phyloP scores from a whole-genome alignment of 495 filamentous ascomycete genomes.

The Talaromyces stipitatus region DNA sequence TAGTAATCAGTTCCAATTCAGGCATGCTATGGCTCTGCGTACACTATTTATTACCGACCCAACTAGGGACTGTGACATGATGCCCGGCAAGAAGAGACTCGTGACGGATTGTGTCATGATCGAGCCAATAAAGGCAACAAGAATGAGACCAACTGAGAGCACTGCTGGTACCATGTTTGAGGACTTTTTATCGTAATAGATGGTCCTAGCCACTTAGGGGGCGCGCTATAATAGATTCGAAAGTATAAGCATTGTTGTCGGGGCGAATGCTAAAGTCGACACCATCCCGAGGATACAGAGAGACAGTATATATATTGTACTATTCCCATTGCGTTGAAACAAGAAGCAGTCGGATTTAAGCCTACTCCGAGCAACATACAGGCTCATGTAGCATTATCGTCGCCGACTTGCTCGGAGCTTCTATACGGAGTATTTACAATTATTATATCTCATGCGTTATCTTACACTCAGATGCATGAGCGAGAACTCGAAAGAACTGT shows the following conservation, averaged over 20 bases:
- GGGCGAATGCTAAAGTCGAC: neutral
- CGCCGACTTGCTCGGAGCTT: neutral
- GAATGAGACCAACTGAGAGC: neutral
- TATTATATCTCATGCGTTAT: too few relatives aligned
- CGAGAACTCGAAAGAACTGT: too few relatives aligned
- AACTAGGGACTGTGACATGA: neutral
- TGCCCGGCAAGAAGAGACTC: neutral
- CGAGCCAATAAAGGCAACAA: neutral
- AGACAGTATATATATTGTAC: too few relatives aligned
- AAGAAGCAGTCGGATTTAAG: neutral
- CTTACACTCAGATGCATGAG: too few relatives aligned
- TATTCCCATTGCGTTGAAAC: neutral
- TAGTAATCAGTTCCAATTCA: neutral
- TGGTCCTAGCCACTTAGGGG: too few relatives aligned
- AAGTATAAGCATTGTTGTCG: neutral
- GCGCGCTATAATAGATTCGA: neutral
- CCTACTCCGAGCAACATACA: neutral
- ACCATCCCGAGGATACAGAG: too few relatives aligned
- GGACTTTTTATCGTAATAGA: too few relatives aligned
- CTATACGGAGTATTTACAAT: neutral
- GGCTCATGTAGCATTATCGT: neutral
- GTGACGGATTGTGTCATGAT: neutral
- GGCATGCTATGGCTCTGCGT: neutral
- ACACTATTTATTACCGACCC: neutral
- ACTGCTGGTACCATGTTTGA: neutral